phyloP scores from a whole-genome alignment of 305 asterid species.

The Fraxinus platypoda region DNA sequence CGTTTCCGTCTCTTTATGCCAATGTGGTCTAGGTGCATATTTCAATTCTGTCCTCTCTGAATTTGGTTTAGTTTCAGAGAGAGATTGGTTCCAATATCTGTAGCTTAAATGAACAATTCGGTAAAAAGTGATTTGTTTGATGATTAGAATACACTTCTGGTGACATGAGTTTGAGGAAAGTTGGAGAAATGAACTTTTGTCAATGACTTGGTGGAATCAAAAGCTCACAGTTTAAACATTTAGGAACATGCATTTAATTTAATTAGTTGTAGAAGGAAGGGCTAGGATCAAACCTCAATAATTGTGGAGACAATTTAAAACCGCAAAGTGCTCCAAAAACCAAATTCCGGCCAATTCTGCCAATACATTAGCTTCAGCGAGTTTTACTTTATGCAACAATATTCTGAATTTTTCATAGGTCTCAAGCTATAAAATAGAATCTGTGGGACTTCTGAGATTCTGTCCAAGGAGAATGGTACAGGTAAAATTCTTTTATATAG shows the following conservation, averaged over 20 bases:
- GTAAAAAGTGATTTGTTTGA: background rate
- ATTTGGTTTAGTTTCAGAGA: background rate
- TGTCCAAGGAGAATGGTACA: background rate
- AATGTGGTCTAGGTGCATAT: background rate
- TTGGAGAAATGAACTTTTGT: background rate
- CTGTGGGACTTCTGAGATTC: background rate
- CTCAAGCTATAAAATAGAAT: background rate
- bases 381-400: background rate
- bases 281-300: background rate
- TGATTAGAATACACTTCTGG: background rate
- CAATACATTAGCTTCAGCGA: background rate
- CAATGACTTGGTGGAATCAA: background rate
- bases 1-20: background rate
- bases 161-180: background rate
- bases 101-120: background rate
- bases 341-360: background rate
- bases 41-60: background rate
- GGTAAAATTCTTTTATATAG: too few relatives aligned
- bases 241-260: background rate
- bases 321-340: background rate
- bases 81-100: background rate
- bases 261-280: background rate
- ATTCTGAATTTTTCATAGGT: background rate
- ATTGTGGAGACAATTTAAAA: background rate
- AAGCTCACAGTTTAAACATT: background rate